Conservation (phyloP, 129 eudicot species). For the Arctium minus region DNA sequence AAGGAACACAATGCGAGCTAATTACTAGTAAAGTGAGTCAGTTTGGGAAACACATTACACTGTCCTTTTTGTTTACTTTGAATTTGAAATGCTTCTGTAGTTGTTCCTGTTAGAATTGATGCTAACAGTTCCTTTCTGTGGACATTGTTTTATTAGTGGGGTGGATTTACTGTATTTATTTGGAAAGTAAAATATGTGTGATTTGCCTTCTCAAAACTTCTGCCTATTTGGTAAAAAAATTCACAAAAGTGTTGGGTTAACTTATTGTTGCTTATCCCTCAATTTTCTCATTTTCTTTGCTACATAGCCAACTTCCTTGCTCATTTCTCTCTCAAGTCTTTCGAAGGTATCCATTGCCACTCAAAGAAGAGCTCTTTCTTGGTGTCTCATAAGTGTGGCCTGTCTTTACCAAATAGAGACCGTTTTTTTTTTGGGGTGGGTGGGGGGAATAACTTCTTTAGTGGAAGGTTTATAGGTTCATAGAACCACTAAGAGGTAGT, state of each 20-base stretch:
- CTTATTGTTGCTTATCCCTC: background rate
- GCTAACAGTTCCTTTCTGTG: background rate
- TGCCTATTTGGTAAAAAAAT: background rate
- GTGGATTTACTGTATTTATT: background rate
- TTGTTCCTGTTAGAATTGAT: background rate
- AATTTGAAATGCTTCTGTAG: background rate
- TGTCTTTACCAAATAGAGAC: background rate
- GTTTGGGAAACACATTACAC: background rate
- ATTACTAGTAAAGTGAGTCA: slow-evolving; percentile 61
- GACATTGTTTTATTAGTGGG: background rate
- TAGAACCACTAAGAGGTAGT: background rate
- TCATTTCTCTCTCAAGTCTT: background rate
- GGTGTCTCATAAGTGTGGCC: no score
- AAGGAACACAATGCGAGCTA: slow-evolving; percentile 95
- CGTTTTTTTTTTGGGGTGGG: background rate
- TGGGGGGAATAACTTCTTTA: background rate
- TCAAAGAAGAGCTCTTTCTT: no score
- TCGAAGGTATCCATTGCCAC: no score
- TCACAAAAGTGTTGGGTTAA: background rate
- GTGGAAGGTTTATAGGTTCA: background rate
- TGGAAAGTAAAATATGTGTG: background rate
- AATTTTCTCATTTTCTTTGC: background rate
- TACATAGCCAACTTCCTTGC: background rate
- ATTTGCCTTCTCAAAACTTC: background rate
- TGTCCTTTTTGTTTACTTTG: background rate